phyloP scores from a whole-genome alignment of 345 rosid genomes.

The Rhodamnia rubescens region DNA sequence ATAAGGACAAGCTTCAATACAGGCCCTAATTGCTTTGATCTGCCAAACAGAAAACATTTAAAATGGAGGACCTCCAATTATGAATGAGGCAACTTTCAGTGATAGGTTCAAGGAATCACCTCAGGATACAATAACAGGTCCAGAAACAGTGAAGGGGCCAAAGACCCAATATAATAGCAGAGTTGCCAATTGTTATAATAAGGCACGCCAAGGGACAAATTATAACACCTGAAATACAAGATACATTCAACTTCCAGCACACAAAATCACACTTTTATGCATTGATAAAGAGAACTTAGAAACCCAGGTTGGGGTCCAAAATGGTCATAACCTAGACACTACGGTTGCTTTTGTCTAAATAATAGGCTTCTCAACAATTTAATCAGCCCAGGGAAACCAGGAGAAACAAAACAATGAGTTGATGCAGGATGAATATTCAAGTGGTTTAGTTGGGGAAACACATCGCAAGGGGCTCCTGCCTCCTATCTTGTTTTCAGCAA shows the following conservation, averaged over 20 bases:
- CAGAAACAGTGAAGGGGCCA: constrained; percentile 47
- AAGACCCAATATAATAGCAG: constrained; percentile 57
- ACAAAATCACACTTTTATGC: neutral
- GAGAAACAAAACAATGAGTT: neutral
- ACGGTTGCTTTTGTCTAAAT: neutral
- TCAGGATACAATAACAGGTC: constrained; percentile 52
- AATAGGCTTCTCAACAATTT: neutral
- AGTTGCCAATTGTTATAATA: constrained; percentile 51
- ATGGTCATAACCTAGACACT: neutral
- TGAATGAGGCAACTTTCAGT: neutral
- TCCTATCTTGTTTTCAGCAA: neutral
- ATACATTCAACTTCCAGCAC: neutral
- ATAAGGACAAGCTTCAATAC: constrained; percentile 65
- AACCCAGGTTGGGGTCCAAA: neutral
- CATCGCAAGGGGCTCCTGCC: neutral
- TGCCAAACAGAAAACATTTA: constrained; percentile 21
- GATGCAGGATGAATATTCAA: neutral
- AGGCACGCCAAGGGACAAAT: constrained; percentile 68
- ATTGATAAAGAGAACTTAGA: neutral
- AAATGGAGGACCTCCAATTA: neutral
- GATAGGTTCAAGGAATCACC: constrained; percentile 29
- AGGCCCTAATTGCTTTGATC: constrained; percentile 71
- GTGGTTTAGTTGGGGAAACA: neutral
- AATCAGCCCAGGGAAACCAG: neutral
- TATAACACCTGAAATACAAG: constrained; percentile 40